phyloP scores from a whole-genome alignment of 2,329 filamentous ascomycete genomes.

The Colletotrichum eleusines region DNA sequence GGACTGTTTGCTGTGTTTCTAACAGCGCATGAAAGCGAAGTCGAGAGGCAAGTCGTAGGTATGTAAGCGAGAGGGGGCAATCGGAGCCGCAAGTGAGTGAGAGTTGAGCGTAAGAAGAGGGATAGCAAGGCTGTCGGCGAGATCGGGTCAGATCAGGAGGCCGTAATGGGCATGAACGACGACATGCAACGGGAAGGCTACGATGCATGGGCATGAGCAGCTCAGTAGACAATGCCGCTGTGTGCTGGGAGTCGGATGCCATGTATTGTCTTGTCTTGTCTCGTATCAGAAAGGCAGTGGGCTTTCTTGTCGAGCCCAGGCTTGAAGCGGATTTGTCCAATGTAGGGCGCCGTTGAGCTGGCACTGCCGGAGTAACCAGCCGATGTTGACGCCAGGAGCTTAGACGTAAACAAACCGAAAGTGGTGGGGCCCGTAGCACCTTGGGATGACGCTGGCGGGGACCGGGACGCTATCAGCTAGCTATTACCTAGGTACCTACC shows the following conservation, averaged over 20 bases:
- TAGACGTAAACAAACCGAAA: slow-evolving; percentile 41
- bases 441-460: slow-evolving; percentile 4
- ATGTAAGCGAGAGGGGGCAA: neutral
- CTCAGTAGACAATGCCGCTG: slow-evolving; percentile 21
- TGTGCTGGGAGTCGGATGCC: neutral
- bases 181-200: too few relatives aligned
- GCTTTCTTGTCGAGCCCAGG: slow-evolving; percentile 6
- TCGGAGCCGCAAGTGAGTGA: neutral
- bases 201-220: slow-evolving; percentile 7
- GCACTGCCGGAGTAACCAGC: slow-evolving; percentile 41
- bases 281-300: slow-evolving; percentile 2
- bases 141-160: slow-evolving; percentile 5
- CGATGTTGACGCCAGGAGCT: slow-evolving; percentile 38
- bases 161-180: slow-evolving; percentile 2
- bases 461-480: slow-evolving; percentile 8
- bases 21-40: neutral
- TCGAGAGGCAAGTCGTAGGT: neutral
- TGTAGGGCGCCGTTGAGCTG: slow-evolving; percentile 35
- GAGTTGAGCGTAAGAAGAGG: neutral
- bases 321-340: slow-evolving; percentile 25
- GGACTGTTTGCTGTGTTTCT: slow-evolving; percentile 4
- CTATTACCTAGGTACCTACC: neutral
- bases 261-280: slow-evolving; percentile 10
- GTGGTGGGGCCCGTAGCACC: slow-evolving; percentile 31
- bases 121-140: slow-evolving; percentile 2